Percentiles rank a stretch among this genome's conserved stretches.
phyloP scores from a whole-genome alignment of 2,329 filamentous ascomycete genomes.

The Erysiphe pulchra region DNA sequence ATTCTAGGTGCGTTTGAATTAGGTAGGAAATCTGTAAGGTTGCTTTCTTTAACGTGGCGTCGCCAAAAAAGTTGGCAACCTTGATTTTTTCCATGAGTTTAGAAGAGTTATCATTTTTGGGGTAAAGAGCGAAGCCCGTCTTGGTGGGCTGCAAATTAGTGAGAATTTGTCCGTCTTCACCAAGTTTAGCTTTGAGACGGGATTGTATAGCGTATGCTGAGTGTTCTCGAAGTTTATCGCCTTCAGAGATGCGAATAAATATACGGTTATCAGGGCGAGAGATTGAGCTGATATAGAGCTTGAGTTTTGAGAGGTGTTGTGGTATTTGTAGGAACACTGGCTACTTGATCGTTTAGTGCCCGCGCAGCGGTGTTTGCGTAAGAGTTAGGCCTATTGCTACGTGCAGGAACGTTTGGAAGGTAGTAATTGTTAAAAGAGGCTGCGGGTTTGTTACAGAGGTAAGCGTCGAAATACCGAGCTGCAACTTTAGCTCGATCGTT shows the following conservation, averaged over 20 bases:
- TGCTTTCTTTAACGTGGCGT: neutral
- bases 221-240: neutral
- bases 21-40: neutral
- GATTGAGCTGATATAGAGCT: neutral
- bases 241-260: neutral
- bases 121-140: neutral
- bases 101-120: neutral
- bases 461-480: neutral
- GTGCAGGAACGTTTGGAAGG: neutral
- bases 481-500: neutral
- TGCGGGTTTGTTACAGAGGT: neutral
- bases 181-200: no score
- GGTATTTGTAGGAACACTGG: no score
- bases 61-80: neutral
- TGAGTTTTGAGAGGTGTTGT: neutral
- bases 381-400: no score
- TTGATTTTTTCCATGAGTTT: neutral
- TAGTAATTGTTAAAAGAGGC: neutral
- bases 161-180: no score
- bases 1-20: neutral
- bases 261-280: neutral
- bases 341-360: no score
- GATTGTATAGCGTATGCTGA: no score
- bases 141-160: neutral
- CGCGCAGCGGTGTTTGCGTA: no score